Percentiles rank a stretch among this genome's conserved stretches.
Evolutionary conservation across 768 basidiomycete genomes (phyloP).

Genomic region (Heimioporus sp.): DNA sequence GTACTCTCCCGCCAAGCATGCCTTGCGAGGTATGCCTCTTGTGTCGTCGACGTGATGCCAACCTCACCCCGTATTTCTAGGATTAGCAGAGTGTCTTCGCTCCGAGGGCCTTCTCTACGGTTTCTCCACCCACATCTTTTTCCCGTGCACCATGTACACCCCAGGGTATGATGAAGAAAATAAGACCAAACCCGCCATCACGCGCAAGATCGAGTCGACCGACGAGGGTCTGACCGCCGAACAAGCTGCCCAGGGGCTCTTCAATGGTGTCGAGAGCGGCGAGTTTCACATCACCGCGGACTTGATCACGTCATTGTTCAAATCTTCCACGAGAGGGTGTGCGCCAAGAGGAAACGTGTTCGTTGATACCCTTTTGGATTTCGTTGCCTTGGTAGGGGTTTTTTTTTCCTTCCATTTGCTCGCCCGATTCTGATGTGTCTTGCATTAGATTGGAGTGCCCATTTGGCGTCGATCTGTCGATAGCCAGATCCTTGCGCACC

Average conservation of each 20-base stretch:
- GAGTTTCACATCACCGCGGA: conserved; percentile 76
- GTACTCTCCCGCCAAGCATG: conserved; percentile 85
- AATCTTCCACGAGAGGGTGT: conserved; percentile 61
- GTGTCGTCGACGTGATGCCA: not conserved
- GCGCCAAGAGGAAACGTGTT: conserved; percentile 57
- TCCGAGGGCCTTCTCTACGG: conserved; percentile 78
- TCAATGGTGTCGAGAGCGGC: conserved; percentile 69
- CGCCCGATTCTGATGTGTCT: not conserved
- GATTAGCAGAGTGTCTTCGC: conserved; percentile 79
- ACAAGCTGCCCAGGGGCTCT: conserved; percentile 54
- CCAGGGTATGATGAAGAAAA: conserved; percentile 79
- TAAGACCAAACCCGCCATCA: conserved; percentile 71
- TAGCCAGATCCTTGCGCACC: conserved; percentile 42
- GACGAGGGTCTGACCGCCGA: conserved; percentile 68
- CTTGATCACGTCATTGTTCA: conserved; percentile 63
- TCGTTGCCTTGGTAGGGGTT: conserved; percentile 46
- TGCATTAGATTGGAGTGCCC: conserved; percentile 45
- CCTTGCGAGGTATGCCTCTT: conserved; percentile 62
- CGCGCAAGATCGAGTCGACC: conserved; percentile 69
- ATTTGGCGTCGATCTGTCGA: conserved; percentile 54
- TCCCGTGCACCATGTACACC: conserved; percentile 78
- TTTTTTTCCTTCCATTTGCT: not conserved
- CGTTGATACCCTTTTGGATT: conserved; percentile 46
- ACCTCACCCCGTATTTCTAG: conserved; percentile 33
- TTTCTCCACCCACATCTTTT: conserved; percentile 76